These are phyloP conservation scores for Gossypium anomalum DNA, from an alignment of 345 rosid genomes.

Conservation along the genomic window DNA sequence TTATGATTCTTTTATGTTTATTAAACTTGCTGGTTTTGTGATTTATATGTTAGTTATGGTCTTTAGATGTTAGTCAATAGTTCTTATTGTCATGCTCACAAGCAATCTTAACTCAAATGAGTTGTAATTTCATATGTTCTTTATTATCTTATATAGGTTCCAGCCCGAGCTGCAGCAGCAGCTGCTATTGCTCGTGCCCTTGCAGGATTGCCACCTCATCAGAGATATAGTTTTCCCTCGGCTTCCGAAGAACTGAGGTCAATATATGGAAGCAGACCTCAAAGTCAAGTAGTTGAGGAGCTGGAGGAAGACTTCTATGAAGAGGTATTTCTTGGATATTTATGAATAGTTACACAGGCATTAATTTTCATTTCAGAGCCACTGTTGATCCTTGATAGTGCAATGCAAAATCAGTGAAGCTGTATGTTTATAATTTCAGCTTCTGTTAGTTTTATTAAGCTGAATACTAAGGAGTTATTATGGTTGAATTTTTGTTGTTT, in stretches of 20 bases:
- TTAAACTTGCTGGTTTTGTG: background rate
- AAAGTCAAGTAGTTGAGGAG: conserved; percentile 50
- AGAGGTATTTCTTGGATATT: conserved; percentile 44
- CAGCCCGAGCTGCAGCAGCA: conserved; percentile 93
- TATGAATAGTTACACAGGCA: background rate
- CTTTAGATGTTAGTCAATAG: background rate
- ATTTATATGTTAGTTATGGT: background rate
- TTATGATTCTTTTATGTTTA: background rate
- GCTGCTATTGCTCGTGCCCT: conserved; percentile 95
- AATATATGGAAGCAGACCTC: conserved; percentile 71
- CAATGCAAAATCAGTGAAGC: background rate
- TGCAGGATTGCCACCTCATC: conserved; percentile 78
- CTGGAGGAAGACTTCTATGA: conserved; percentile 82
- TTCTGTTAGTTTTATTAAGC: background rate
- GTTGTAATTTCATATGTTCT: background rate
- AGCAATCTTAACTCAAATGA: background rate
- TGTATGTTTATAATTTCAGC: background rate
- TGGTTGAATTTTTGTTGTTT: conserved; percentile 5
- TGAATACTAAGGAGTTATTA: background rate
- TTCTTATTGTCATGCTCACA: background rate
- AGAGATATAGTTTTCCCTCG: conserved; percentile 69
- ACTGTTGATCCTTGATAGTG: background rate
- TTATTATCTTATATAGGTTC: conserved; percentile 51
- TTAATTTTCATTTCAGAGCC: background rate
- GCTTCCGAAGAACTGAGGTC: conserved; percentile 66